These are phyloP conservation scores for Bipolaris oryzae DNA, from an alignment of 2,329 filamentous ascomycete species.

Conservation along the genomic window DNA sequence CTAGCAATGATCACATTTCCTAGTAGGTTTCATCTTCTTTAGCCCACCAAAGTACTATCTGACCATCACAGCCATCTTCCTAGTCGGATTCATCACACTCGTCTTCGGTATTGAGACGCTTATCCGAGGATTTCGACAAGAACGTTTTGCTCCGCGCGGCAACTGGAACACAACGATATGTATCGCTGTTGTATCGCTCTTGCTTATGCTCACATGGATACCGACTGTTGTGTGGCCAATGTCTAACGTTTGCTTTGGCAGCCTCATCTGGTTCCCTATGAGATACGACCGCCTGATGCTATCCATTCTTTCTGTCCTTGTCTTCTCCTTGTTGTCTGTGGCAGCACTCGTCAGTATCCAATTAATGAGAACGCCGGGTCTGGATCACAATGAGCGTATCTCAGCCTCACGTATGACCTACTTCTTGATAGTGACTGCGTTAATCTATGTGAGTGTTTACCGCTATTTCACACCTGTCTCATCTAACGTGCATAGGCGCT, in stretches of 20 bases:
- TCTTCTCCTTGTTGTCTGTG: conserved; percentile 58
- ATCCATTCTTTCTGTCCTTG: conserved; percentile 59
- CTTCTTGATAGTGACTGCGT: conserved; percentile 64
- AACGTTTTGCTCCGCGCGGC: conserved; percentile 63
- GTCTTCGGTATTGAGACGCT: conserved; percentile 69
- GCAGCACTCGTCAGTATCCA: conserved; percentile 63
- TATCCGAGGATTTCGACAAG: conserved; percentile 60
- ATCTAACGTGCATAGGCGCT: conserved; percentile 50
- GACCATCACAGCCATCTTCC: conserved; percentile 63
- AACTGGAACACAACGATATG: conserved; percentile 67
- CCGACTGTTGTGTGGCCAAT: conserved; percentile 63
- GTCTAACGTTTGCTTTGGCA: conserved; percentile 68
- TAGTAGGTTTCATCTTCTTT: conserved; percentile 34
- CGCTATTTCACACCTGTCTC: neutral
- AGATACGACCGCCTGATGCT: conserved; percentile 66
- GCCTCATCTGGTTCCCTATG: conserved; percentile 70
- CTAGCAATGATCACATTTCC: conserved; percentile 48
- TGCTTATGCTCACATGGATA: conserved; percentile 63
- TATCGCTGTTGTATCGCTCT: conserved; percentile 57
- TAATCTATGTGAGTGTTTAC: conserved; percentile 59
- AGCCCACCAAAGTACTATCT: conserved; percentile 13
- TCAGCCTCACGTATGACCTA: conserved; percentile 73
- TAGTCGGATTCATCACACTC: conserved; percentile 69
- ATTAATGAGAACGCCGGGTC: conserved; percentile 60
- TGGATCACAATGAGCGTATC: conserved; percentile 66